phyloP scores from a whole-genome alignment of 352 stramenopile species.

The Albugo candida region DNA sequence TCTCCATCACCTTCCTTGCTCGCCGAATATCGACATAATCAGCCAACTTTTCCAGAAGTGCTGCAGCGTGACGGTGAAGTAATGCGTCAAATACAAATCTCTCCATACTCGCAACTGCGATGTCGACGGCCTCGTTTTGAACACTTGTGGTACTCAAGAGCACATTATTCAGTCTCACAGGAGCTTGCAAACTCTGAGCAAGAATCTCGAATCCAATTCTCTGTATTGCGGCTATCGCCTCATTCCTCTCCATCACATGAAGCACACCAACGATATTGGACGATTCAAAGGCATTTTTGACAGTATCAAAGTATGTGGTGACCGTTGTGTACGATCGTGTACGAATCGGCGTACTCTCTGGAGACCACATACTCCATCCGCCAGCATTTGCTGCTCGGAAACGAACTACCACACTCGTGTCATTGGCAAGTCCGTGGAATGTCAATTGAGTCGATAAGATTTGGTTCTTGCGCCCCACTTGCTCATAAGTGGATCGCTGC shows the following conservation, averaged over 20 bases:
- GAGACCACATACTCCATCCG: slow-evolving; percentile 46
- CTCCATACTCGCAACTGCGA: not conserved
- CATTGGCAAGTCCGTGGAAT: slow-evolving; percentile 18
- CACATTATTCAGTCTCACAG: not conserved
- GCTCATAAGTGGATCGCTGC: slow-evolving; percentile 32
- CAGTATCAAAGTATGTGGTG: slow-evolving; percentile 15
- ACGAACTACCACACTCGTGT: slow-evolving; percentile 38
- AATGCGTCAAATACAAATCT: too few species aligned
- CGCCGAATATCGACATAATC: not conserved
- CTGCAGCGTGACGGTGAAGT: not conserved
- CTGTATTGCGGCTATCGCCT: slow-evolving; percentile 16
- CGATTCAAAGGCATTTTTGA: slow-evolving; percentile 7
- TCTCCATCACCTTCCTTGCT: too few species aligned
- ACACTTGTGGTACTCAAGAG: not conserved
- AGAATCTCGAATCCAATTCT: slow-evolving; percentile 19
- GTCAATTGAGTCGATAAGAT: slow-evolving; percentile 13
- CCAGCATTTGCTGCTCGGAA: slow-evolving; percentile 29
- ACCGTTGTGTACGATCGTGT: slow-evolving; percentile 18
- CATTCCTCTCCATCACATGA: slow-evolving; percentile 19
- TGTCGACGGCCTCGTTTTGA: not conserved
- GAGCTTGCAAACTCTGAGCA: slow-evolving; percentile 6
- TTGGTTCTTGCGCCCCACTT: slow-evolving; percentile 14
- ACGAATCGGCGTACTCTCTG: slow-evolving; percentile 13
- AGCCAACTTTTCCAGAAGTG: not conserved
- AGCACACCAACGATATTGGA: slow-evolving; percentile 10